Base-by-base conservation (phyloP, 495 filamentous ascomycete species). In the Penicillium taxi region DNA sequence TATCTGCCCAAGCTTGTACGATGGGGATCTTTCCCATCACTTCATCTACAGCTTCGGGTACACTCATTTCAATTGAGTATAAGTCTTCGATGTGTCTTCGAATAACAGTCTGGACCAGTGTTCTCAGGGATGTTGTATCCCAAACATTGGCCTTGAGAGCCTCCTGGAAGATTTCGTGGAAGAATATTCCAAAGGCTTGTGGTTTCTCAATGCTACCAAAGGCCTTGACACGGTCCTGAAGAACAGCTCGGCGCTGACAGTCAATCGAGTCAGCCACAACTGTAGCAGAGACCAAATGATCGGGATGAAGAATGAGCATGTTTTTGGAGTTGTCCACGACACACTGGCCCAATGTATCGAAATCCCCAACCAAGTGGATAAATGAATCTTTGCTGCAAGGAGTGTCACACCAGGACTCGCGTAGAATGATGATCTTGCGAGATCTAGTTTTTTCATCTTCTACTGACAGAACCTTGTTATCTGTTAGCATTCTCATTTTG, bases 141-240 rank as follows among this genome's bases (percentile, higher is more conserved):
- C 91, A 96, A 43, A 74, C 61, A 50, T 96, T 94, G 2, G 76
- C 77, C 59, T 80, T 77, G 58, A 98, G 59, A 1, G 90, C 88
- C 46, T 86, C 78, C 63, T 96, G 90, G 48, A 96, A 94, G 31
- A 96, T 73, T 41, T 94, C 89, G 60, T 98, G 91, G 11, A 98
- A 74, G 25, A 96, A 77, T 14, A 81, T 86, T 21, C 91, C 91
- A 52, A 95, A 98, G 4, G 94, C 74, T 42, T 89, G 75, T 2
- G 88, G 72, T 23, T 79, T 73, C 25, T 74, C 86, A 24, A 86
- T 64, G 40, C 86, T 82, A 41, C 78, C 77, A 1, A 86, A 83
- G 25, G 82, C 84, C 58, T 94, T 96, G 53, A 96, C 81, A 29
- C 91, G 78, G 52, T 96, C 89, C 52, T 96, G 86, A 21, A 98